Percentiles rank a stretch among this genome's conserved stretches.
phyloP scores from a whole-genome alignment of 495 filamentous ascomycete species.

The Hyaloscypha variabilis region DNA sequence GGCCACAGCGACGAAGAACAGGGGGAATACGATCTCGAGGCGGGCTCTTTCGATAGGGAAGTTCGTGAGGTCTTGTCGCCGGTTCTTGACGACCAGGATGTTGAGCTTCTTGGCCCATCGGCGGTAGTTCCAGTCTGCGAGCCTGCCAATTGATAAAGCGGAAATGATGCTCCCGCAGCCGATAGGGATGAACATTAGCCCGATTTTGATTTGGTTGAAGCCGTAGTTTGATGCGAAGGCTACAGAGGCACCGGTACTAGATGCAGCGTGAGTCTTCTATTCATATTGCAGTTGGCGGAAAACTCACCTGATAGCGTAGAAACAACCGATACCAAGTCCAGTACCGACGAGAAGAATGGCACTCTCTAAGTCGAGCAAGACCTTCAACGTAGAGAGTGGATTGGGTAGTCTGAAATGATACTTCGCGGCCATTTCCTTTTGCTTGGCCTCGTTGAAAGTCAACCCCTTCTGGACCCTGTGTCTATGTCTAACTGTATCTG shows the following conservation, averaged over 20 bases:
- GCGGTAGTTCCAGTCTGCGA: constrained; percentile 59
- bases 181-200: constrained; percentile 58
- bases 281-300: background rate
- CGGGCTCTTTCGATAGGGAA: constrained; percentile 71
- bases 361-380: constrained; percentile 14
- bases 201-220: constrained; percentile 60
- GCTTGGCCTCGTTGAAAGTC: constrained; percentile 13
- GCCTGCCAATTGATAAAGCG: constrained; percentile 56
- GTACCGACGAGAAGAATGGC: constrained; percentile 20
- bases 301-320: constrained; percentile 24
- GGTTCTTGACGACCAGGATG: constrained; percentile 48
- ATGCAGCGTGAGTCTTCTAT: background rate
- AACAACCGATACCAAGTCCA: constrained; percentile 20
- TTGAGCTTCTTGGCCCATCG: constrained; percentile 43
- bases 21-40: constrained; percentile 56
- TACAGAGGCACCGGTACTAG: constrained; percentile 44
- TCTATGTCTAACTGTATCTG: constrained; percentile 37
- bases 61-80: constrained; percentile 49
- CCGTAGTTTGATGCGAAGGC: constrained; percentile 58
- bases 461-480: constrained; percentile 21
- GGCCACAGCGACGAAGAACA: constrained; percentile 42
- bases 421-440: constrained; percentile 21
- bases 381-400: constrained; percentile 43
- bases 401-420: constrained; percentile 56
- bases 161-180: constrained; percentile 66